Evolutionary conservation across 306 rosid genomes (phyloP).

Genomic region (Erythrophleum fordii): DNA sequence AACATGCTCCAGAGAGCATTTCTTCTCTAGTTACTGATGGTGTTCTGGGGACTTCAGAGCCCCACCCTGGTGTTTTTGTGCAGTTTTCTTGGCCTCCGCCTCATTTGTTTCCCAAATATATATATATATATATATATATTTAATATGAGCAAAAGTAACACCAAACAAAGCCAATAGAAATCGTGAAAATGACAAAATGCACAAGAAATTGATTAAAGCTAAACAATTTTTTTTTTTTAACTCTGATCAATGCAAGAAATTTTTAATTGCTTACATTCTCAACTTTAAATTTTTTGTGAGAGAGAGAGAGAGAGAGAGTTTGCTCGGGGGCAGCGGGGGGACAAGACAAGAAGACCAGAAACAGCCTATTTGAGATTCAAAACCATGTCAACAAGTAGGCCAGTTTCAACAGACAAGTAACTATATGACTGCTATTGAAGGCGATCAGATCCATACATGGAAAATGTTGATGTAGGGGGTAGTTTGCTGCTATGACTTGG

Average conservation of each 20-base stretch:
- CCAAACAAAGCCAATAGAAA: not conserved
- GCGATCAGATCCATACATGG: constrained; percentile 50
- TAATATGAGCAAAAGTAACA: not conserved
- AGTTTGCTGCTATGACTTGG: constrained; percentile 40
- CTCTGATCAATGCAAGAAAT: not conserved
- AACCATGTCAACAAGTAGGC: not conserved
- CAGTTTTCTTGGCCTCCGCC: too few relatives aligned
- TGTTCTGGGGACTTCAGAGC: too few relatives aligned
- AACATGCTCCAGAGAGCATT: too few relatives aligned
- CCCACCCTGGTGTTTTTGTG: too few relatives aligned
- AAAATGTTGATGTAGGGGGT: constrained; percentile 41
- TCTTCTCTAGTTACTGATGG: too few relatives aligned
- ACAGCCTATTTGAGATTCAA: not conserved
- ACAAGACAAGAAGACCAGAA: not conserved
- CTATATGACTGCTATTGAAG: constrained; percentile 44
- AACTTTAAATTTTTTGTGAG: not conserved
- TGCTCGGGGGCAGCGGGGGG: too few relatives aligned
- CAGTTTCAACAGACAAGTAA: not conserved
- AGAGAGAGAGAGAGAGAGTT: too few relatives aligned
- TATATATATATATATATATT: too few relatives aligned
- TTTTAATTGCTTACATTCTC: not conserved
- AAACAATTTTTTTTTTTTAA: not conserved
- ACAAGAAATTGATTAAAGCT: not conserved
- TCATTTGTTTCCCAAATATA: too few relatives aligned
- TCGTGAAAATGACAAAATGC: not conserved